Evolutionary conservation across 179 eudicot genomes (phyloP), one percentile per base, ranked within the genome.

Genomic region (Heliamphora pulchella): DNA sequence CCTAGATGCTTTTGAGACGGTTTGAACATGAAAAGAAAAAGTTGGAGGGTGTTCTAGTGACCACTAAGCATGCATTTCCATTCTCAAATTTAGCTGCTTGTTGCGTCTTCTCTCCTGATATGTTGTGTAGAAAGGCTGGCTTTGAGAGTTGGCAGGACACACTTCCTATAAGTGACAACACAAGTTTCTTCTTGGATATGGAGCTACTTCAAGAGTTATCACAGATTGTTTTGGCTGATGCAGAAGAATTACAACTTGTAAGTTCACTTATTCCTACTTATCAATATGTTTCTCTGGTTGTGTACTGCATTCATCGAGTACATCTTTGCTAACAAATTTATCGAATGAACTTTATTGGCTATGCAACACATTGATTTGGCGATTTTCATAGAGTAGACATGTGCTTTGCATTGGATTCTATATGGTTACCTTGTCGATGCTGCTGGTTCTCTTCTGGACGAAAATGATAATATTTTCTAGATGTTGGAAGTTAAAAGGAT

Each of bases 151-250:
- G 94, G 97, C 81, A 89, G 78, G 90, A 85, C 48, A 86, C 87
- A 72, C 87, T 88, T 83, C 89, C 93, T 71, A 78, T 96, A 65
- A 83, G 78, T 81, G 97, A 96, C 79, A 84, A 87, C 79, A 87
- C 87, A 17, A 92, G 94, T 84, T 82, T 94, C 78, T 86, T 84
- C 78, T 80, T 90, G 78, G 97, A 94, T 81, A 83, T 92, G 86
- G 73, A 86, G 76, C 74, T 96, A 84, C 96, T 96, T 79, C 85
- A 87, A 80, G 86, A 92, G 85, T 82, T 96, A 68, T 90, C 92
- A 53, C 81, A 72, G 81, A 77, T 82, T 64, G 65, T 83, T 79
- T 68, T 90, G 78, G 84, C 86, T 78, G 91, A 92, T 78, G 77
- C 77, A 20, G 84, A 84, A 74, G 89, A 87, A 78, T 48, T 85